phyloP scores from a whole-genome alignment of 257 asterid species.

The Nicotiana otophora region DNA sequence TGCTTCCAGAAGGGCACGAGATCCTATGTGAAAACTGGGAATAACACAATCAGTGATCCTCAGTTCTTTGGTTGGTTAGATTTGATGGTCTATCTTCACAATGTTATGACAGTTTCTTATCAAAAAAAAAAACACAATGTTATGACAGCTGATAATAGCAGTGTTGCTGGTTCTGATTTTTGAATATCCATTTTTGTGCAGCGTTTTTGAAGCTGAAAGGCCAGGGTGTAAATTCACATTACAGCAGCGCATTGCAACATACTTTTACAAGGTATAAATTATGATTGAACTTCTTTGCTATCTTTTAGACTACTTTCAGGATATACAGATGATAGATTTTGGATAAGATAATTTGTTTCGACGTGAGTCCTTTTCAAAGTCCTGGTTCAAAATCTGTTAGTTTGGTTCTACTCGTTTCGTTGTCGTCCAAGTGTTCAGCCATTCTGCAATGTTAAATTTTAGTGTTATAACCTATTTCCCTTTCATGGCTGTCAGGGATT shows the following conservation, averaged over 20 bases:
- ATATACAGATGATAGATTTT: slow-evolving; percentile 7
- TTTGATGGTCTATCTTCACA: not conserved
- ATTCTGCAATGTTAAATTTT: not conserved
- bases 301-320: not conserved
- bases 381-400: not conserved
- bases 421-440: not conserved
- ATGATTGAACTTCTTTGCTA: not conserved
- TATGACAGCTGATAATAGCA: not conserved
- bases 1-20: not conserved
- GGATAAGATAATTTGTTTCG: not conserved
- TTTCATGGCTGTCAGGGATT: slow-evolving; percentile 54
- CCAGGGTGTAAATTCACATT: slow-evolving; percentile 73
- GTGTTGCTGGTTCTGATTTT: slow-evolving; percentile 1
- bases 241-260: slow-evolving; percentile 83
- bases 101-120: not conserved
- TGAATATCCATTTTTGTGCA: slow-evolving; percentile 24
- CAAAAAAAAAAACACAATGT: not conserved
- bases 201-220: slow-evolving; percentile 92
- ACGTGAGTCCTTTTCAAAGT: not conserved
- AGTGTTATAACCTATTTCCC: slow-evolving; percentile 7
- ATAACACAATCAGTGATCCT: not conserved
- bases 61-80: not conserved
- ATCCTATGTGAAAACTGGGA: not conserved
- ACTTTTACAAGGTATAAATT: slow-evolving; percentile 75
- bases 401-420: not conserved